Base-by-base conservation (phyloP, 139 green algal species). In the Diplosphaera chodatii region DNA sequence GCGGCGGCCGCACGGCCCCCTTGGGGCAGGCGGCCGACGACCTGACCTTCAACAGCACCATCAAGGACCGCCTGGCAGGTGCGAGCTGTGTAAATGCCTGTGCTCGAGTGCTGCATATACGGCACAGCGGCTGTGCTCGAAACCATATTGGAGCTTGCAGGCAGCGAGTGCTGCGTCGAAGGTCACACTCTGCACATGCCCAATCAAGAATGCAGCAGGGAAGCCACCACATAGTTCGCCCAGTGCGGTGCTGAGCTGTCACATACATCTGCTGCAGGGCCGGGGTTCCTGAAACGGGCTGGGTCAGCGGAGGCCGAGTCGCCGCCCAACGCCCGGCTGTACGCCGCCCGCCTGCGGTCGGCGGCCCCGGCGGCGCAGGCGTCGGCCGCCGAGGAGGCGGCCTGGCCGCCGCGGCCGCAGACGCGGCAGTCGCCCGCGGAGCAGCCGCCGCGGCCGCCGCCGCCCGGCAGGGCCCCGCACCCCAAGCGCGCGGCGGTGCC, bases 251-350 rank as follows among this genome's bases (percentile, higher is more conserved):
- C n/a, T n/a, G n/a, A n/a, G 13, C 23, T 63, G 27, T 32, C 41
- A 33, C 8, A n/a, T n/a, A n/a, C n/a, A n/a, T n/a, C n/a, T n/a
- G n/a, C n/a, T n/a, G n/a, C 30, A 22, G 16, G 28, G 30, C 4
- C 28, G 30, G 64, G 30, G 15, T 21, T 31, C 3, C 25, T 72
- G 30, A 34, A n/a, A 28, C 22, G 33, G 1, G 48, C 31, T 4
- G 30, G 25, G 27, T 78, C 73, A 3, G 66, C 66, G 31, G 73
- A 78, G 37, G 73, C 73, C 5, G 66, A 78, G 27, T 70, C 66
- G 27, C 73, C 56, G 41, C 55, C 66, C 10, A 59, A 55, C 20
- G 48, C 34, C 4, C 73, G 71, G 56, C 56, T 78, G 22, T 78
- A 78, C 55, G 27, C 66, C 31, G 66, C 72, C 48, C 68, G 73